Percentiles rank a stretch among this genome's conserved stretches.
These are phyloP conservation scores for Nepenthes gracilis DNA, from an alignment of 148 eudicot genomes.

Conservation along the genomic window DNA sequence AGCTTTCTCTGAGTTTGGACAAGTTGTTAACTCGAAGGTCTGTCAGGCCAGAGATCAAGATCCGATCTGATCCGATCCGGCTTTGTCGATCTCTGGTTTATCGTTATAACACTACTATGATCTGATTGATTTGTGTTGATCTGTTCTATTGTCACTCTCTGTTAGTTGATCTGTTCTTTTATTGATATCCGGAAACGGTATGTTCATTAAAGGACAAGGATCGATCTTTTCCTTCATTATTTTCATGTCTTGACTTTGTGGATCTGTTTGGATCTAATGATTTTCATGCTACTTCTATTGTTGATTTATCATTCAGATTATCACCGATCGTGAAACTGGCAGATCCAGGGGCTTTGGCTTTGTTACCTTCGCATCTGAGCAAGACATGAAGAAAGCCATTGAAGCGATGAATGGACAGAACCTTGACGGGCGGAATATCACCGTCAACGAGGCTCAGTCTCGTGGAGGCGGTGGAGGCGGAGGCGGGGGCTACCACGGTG, in stretches of 20 bases:
- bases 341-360: slow-evolving; percentile 47
- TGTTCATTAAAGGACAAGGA: slow-evolving; percentile 54
- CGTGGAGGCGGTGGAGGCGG: slow-evolving; percentile 8
- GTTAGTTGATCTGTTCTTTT: slow-evolving; percentile 35
- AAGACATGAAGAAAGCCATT: slow-evolving; percentile 36
- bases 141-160: slow-evolving; percentile 26
- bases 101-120: slow-evolving; percentile 8
- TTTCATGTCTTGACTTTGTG: not conserved
- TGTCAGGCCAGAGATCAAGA: slow-evolving; percentile 43
- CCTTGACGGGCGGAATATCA: slow-evolving; percentile 13
- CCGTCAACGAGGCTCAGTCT: slow-evolving; percentile 11
- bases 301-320: slow-evolving; percentile 11
- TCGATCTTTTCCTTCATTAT: slow-evolving; percentile 16
- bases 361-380: slow-evolving; percentile 32
- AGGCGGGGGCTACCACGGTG: slow-evolving; percentile 7
- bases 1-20: slow-evolving; percentile 61
- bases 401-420: slow-evolving; percentile 31
- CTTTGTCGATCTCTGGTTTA: slow-evolving; percentile 5
- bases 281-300: not conserved
- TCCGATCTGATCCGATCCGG: slow-evolving; percentile 17
- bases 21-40: slow-evolving; percentile 78
- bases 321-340: slow-evolving; percentile 41
- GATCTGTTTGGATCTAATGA: not conserved
- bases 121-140: slow-evolving; percentile 12
- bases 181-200: slow-evolving; percentile 62